Evolutionary conservation across 139 green algal species (phyloP), one percentile per base, ranked within the genome.

Genomic region (Chlamydomonas schloesseri): DNA sequence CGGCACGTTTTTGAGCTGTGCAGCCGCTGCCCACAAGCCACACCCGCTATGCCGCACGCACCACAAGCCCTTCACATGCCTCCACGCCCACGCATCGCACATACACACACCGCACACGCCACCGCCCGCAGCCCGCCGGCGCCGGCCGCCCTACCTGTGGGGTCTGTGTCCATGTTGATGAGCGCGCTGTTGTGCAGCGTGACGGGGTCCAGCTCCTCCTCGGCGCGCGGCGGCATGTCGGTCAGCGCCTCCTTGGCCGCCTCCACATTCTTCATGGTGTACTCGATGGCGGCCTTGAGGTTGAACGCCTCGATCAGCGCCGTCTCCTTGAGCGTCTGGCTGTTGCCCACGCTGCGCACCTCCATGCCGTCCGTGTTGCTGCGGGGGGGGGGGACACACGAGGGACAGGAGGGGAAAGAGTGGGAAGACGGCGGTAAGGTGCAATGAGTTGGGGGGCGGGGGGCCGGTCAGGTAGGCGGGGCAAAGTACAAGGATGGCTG

Each of bases 261-360:
- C 53, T 95, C 91, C 24, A 86, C 70, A 82, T 97, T 97, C 76
- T 95, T 94, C 91, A 97, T 93, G 3, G 85, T 77, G 68, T 95
- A 94, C 91, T 98, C 96, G 42, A 98, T 96, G 5, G 96, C 96
- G 1, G 93, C 94, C 88, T 97, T 96, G 57, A 98, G 89, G 86
- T 98, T 98, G 93, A 98, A 97, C 0, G 95, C 94, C 91, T 98
- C 96, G 18, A 98, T 91, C 15, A 98, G 93, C 14, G 94, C 95
- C 4, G 94, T 97, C 75, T 97, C 91, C 82, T 94, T 94, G 31
- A 98, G 91, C 50, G 91, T 90, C 79, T 94, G 92, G 84, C 90
- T 96, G 94, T 98, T 98, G 80, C 95, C 95, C 28, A 98, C 95
- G 81, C 90, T 96, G 68, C 93, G 92, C 28, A 94, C 89, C 71